Percentiles rank a stretch among this genome's conserved stretches.
These are phyloP conservation scores for Litsea cubeba DNA, from an alignment of 164 flowering plant species.

Conservation along the genomic window DNA sequence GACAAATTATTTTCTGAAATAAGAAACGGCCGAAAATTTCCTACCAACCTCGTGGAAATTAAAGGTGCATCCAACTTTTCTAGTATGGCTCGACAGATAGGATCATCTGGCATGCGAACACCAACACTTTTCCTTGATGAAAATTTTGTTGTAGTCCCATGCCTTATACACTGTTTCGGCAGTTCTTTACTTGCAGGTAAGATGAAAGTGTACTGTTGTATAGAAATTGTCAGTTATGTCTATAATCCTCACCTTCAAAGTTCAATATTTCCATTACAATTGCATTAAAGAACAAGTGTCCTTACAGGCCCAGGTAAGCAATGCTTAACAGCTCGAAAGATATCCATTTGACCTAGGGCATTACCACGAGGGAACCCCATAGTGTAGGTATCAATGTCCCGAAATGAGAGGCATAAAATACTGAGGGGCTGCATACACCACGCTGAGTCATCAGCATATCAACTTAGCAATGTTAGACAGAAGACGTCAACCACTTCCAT, in stretches of 20 bases:
- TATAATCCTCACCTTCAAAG: neutral
- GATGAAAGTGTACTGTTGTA: conserved; percentile 84
- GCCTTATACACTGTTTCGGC: conserved; percentile 71
- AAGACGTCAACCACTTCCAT: neutral
- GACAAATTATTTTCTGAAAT: too few species aligned
- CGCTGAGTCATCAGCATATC: conserved; percentile 6
- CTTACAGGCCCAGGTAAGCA: conserved; percentile 98
- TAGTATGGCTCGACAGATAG: conserved; percentile 74
- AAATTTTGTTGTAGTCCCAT: conserved; percentile 64
- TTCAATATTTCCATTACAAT: conserved; percentile 1
- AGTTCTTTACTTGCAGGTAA: conserved; percentile 85
- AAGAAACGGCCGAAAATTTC: neutral
- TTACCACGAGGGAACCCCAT: conserved; percentile 84
- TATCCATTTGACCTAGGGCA: conserved; percentile 59
- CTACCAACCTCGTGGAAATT: conserved; percentile 68
- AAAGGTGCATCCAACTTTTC: conserved; percentile 70
- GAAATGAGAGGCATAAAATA: conserved; percentile 75
- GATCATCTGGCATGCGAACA: conserved; percentile 80
- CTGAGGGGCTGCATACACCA: conserved; percentile 73
- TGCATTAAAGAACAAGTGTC: conserved; percentile 7
- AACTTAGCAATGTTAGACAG: neutral
- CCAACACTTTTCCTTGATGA: conserved; percentile 72
- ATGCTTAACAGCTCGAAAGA: conserved; percentile 81
- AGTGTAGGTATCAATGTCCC: conserved; percentile 79
- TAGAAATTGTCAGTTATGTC: neutral